Conservation (phyloP, 768 basidiomycete species). For the Naganishia randhawae region DNA sequence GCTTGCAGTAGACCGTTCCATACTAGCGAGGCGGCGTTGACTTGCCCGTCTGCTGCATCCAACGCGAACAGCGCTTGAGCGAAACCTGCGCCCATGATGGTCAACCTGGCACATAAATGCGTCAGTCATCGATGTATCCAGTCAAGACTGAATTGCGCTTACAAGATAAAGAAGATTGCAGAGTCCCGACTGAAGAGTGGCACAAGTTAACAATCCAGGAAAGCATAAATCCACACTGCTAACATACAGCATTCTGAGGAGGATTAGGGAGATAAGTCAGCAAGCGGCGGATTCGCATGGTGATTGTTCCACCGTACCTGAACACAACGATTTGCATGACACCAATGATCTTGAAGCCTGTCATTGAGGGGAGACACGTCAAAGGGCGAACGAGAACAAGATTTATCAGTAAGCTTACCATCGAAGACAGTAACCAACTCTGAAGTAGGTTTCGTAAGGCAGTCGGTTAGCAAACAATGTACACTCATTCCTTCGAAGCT, state of each 20-base stretch:
- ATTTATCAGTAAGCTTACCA: conserved; percentile 24
- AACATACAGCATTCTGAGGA: conserved; percentile 59
- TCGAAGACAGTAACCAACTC: conserved; percentile 46
- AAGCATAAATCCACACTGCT: neutral
- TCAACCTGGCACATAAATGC: conserved; percentile 53
- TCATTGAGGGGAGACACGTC: conserved; percentile 50
- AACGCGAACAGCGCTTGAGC: conserved; percentile 69
- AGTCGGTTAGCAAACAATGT: neutral
- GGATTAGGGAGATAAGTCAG: neutral
- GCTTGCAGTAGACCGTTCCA: conserved; percentile 73
- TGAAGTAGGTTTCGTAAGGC: neutral
- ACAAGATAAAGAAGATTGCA: conserved; percentile 80
- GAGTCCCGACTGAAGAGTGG: conserved; percentile 61
- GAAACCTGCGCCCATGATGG: conserved; percentile 78
- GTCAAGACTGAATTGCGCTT: conserved; percentile 28
- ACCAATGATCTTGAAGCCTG: conserved; percentile 81
- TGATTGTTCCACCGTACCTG: conserved; percentile 47
- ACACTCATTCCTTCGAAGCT: neutral
- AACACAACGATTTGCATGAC: conserved; percentile 91
- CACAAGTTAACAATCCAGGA: neutral
- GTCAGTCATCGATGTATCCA: conserved; percentile 1
- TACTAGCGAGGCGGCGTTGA: conserved; percentile 59
- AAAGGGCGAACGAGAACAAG: neutral
- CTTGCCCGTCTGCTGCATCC: conserved; percentile 80
- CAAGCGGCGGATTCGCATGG: neutral